phyloP scores from a whole-genome alignment of 2,329 filamentous ascomycete genomes.

The Diaporthe velutina region DNA sequence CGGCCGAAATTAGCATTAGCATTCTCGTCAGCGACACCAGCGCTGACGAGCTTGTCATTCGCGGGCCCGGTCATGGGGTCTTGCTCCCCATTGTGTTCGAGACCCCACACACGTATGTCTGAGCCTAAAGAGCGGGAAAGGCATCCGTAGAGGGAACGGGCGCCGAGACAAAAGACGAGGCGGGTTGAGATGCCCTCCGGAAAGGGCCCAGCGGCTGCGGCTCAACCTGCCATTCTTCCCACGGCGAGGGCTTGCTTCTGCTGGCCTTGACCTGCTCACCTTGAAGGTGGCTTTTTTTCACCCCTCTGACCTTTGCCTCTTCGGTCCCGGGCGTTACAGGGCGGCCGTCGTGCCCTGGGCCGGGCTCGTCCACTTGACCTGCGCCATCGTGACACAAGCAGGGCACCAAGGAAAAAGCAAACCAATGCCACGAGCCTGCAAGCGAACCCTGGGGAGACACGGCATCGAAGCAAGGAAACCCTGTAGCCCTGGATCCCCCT shows the following conservation, averaged over 20 bases:
- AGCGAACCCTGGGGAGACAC: conserved; percentile 39
- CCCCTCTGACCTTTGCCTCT: neutral
- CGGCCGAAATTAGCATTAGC: conserved; percentile 28
- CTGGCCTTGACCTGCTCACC: neutral
- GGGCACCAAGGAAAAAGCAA: conserved; percentile 32
- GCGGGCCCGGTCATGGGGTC: neutral
- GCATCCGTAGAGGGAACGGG: conserved; percentile 1
- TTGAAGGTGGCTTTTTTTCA: neutral
- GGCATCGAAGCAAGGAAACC: conserved; percentile 19
- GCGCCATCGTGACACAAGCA: conserved; percentile 38
- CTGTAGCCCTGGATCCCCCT: neutral
- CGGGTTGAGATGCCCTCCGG: neutral
- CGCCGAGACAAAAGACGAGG: conserved; percentile 24
- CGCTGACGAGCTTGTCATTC: neutral
- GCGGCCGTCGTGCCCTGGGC: conserved; percentile 23
- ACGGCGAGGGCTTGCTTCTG: neutral
- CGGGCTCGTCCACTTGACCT: conserved; percentile 37
- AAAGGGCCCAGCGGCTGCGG: conserved; percentile 8
- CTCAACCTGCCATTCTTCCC: conserved; percentile 30
- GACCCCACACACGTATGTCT: conserved; percentile 1
- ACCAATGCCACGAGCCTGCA: conserved; percentile 39
- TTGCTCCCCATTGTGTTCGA: neutral
- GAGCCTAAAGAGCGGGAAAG: neutral
- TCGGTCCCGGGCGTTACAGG: neutral
- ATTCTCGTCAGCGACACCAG: neutral